Percentiles rank a stretch among this genome's conserved stretches.
Evolutionary conservation across 345 rosid genomes (phyloP).

Genomic region (Excoecaria agallocha): DNA sequence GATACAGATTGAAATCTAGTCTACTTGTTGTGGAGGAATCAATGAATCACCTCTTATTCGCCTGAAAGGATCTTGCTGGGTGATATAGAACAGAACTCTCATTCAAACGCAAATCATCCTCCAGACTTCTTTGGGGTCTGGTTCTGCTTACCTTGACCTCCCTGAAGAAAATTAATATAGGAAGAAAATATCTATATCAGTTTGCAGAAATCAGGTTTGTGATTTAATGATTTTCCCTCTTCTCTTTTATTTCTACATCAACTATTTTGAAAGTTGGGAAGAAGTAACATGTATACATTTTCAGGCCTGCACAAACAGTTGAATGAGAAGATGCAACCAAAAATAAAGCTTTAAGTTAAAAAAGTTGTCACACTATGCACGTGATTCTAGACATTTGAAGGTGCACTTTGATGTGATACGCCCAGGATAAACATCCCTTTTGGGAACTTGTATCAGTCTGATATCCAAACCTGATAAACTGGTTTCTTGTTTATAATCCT

Average conservation of each 20-base stretch:
- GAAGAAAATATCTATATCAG: neutral
- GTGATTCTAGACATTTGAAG: neutral
- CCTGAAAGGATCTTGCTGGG: neutral
- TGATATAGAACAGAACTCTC: neutral
- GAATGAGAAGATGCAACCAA: neutral
- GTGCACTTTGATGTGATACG: neutral
- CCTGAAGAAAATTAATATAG: slow-evolving; percentile 10
- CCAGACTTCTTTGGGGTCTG: slow-evolving; percentile 18
- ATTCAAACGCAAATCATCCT: neutral
- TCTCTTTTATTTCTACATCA: neutral
- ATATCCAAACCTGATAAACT: neutral
- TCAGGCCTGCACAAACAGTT: neutral
- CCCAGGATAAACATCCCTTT: neutral
- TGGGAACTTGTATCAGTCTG: no score
- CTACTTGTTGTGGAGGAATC: neutral
- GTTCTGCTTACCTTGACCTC: slow-evolving; percentile 16
- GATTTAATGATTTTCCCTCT: neutral
- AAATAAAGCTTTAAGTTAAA: neutral
- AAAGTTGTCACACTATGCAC: neutral
- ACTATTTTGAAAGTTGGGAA: neutral
- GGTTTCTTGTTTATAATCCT: neutral
- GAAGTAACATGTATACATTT: neutral
- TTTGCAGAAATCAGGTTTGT: neutral
- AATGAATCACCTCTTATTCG: neutral
- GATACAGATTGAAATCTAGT: neutral